A percentile compares a stretch with the other conserved stretches of the same genome.
Conservation (phyloP, 1,284 basidiomycete genomes). For the Austroboletus niveus region DNA sequence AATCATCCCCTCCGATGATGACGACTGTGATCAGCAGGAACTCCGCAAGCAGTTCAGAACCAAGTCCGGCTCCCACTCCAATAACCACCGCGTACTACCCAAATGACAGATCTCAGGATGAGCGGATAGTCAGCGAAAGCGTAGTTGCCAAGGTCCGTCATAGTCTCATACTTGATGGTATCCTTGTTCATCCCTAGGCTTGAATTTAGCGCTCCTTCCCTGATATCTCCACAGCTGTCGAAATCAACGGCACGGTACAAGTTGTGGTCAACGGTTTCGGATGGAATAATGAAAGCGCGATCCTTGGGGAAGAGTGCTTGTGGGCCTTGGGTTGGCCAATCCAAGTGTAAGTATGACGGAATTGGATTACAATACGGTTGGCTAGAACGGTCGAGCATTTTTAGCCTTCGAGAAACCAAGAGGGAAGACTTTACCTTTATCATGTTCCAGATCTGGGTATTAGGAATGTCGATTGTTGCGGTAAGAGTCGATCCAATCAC, state of each 20-base stretch:
- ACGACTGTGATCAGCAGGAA: neutral
- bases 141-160: constrained; percentile 4
- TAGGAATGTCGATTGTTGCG: constrained; percentile 77
- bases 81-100: neutral
- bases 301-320: constrained; percentile 49
- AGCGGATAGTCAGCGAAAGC: neutral
- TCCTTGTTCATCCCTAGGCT: constrained; percentile 1
- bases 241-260: constrained; percentile 34
- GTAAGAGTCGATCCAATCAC: constrained; percentile 24
- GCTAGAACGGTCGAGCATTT: neutral
- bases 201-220: constrained; percentile 3
- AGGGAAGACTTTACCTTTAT: constrained; percentile 78
- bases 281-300: constrained; percentile 33
- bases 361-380: neutral
- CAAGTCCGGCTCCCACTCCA: neutral
- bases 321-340: constrained; percentile 66
- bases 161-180: neutral
- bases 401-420: constrained; percentile 65
- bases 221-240: constrained; percentile 2
- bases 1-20: neutral
- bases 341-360: constrained; percentile 41
- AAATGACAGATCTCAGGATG: neutral
- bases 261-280: constrained; percentile 47
- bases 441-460: constrained; percentile 75
- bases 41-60: neutral